Evolutionary conservation across 768 basidiomycete species (phyloP), one percentile per base, ranked within the genome.

Genomic region (Leccinum boreale): DNA sequence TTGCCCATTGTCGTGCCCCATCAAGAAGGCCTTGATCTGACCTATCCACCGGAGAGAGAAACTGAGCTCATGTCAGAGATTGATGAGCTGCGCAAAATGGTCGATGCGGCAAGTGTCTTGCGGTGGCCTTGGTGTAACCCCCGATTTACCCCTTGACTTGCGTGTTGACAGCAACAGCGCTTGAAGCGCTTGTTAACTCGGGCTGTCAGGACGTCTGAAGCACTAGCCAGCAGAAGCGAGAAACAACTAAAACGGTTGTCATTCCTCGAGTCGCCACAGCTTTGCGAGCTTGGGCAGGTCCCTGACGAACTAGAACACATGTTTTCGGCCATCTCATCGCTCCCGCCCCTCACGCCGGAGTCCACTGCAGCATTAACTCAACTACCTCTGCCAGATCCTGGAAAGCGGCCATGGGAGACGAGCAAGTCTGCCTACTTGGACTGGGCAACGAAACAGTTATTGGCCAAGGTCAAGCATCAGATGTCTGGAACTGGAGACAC

Each of bases 401-500:
- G 88, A 1, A 90, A 90, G 68, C 81, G 85, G 42, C 80, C 80
- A 10, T 94, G 92, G 91, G 90, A 93, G 73, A 81, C 83, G 36
- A 85, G 81, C 69, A 81, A 82, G 67, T 78, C 80, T 1, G 91
- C 89, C 5, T 94, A 94, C 69, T 67, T 87, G 5, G 84, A 85
- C 58, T 94, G 92, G 92, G 90, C 87, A 1, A 75, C 85, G 1
- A 75, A 75, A 19, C 82, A 84, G 68, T 69, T 89, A 8, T 61
- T 89, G 46, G 61, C 68, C 56, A 72, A 58, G 31, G 67, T 63
- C 52, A 73, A 62, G 49, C 62, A 65, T 26, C 68, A 61, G 36
- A 58, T 49, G 10, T 53, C 55, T 4, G 56, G 59, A 23, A 48
- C 58, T 4, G 62, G 61, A 1, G 67, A 72, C 45, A 52, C 66